Base-by-base conservation (phyloP, 2,329 filamentous ascomycete genomes). In the Fusarium multiceps region DNA sequence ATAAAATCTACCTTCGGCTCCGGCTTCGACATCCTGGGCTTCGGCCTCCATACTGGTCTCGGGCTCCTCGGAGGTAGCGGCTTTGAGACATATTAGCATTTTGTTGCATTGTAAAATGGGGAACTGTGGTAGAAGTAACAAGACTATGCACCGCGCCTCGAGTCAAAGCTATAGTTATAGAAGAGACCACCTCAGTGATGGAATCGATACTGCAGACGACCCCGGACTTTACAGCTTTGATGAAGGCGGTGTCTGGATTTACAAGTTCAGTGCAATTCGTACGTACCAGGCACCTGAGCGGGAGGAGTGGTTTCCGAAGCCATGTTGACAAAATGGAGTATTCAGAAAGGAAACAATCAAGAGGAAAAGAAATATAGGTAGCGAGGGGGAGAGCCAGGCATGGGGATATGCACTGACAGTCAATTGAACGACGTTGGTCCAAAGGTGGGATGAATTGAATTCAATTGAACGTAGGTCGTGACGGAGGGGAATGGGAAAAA, bases 1-100 rank as follows among this genome's bases (percentile, higher is more conserved):
- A 50, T 59, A 40, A 50, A 42, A 66, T 41, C 42, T 76, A 81
- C 80, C 75, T 73, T 82, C 80, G 30, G 73, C 75, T 54, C 72
- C 79, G 55, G 72, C 68, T 40, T 79, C 77, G 25, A 68, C 68
- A 53, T 78, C 75, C 41, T 73, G 72, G 53, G 61, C 61, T 69
- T 72, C 69, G 28, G 75, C 68, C 34, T 72, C 68, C 55, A 69
- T 66, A 50, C 68, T 68, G 64, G 75, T 74, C 48, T 75, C 73
- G 54, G 62, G 55, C 58, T 77, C 75, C 60, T 75, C 70, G 56
- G 67, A 58, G 61, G 65, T 60, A 57, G 62, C 65, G 47, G 46
- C 74, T 75, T 21, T 54, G 47, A 46, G 42, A 62, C 27, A 55
- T 32, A 50, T 67, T 57, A 69, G 58, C 63, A n/a, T 37, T 37